Percentiles rank a stretch among this genome's conserved stretches.
These are phyloP conservation scores for Fonsecaea multimorphosa DNA, from an alignment of 2,329 filamentous ascomycete genomes.

Conservation along the genomic window DNA sequence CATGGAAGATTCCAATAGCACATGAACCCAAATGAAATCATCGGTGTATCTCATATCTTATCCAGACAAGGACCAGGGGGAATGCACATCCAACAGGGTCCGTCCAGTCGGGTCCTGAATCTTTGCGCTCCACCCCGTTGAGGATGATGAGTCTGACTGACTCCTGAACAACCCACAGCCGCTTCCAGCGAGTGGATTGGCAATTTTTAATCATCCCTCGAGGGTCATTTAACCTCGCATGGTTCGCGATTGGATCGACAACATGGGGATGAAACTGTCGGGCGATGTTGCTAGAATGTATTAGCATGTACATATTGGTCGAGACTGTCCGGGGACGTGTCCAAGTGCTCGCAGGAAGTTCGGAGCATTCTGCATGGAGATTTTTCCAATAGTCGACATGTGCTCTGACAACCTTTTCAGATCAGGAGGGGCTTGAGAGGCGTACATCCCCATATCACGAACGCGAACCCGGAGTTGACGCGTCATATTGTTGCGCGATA, in stretches of 20 bases:
- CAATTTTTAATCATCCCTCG: background rate
- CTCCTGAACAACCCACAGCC: background rate
- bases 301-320: background rate
- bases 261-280: background rate
- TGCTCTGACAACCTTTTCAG: background rate
- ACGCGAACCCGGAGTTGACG: background rate
- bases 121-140: background rate
- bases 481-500: background rate
- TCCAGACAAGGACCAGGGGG: background rate
- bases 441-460: background rate
- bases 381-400: background rate
- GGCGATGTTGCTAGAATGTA: background rate
- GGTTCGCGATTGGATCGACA: background rate
- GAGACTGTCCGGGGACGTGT: background rate
- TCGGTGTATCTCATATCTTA: background rate
- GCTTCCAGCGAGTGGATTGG: background rate
- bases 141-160: background rate
- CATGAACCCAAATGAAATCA: background rate
- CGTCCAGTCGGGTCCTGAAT: background rate
- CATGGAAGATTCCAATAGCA: conserved; percentile 1
- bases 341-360: no score
- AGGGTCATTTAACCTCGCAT: background rate
- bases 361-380: no score
- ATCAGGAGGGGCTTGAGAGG: background rate
- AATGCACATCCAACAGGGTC: background rate